These are phyloP conservation scores for Daldinia loculata DNA, from an alignment of 495 filamentous ascomycete genomes.

Conservation along the genomic window DNA sequence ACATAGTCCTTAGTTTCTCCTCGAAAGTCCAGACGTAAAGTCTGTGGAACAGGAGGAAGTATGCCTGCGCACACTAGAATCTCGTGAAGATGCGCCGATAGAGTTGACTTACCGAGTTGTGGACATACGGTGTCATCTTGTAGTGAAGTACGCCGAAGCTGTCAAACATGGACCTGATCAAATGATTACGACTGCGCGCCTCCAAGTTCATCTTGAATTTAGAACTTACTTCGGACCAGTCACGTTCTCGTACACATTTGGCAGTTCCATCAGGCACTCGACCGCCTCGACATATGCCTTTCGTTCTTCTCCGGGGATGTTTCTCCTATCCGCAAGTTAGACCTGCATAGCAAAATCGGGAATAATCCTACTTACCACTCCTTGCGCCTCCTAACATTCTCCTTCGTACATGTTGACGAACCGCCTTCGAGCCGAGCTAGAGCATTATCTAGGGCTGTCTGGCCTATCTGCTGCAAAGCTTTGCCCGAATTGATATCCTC, in stretches of 20 bases:
- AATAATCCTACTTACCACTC: slow-evolving; percentile 51
- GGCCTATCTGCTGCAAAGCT: slow-evolving; percentile 45
- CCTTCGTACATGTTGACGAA: slow-evolving; percentile 52
- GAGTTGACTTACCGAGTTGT: slow-evolving; percentile 45
- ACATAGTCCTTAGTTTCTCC: slow-evolving; percentile 49
- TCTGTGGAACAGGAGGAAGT: slow-evolving; percentile 55
- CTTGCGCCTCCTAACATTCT: slow-evolving; percentile 53
- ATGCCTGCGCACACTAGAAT: slow-evolving; percentile 30
- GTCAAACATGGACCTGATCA: slow-evolving; percentile 40
- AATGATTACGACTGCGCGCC: background rate
- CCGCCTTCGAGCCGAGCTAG: slow-evolving; percentile 47
- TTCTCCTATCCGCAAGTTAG: slow-evolving; percentile 47
- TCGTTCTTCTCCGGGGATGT: slow-evolving; percentile 51
- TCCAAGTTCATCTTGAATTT: background rate
- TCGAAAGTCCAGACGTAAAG: slow-evolving; percentile 52
- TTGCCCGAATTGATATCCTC: slow-evolving; percentile 52
- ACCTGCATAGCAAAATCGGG: background rate
- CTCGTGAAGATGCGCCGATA: background rate
- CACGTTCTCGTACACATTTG: slow-evolving; percentile 44
- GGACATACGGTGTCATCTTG: slow-evolving; percentile 47
- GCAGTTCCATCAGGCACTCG: slow-evolving; percentile 51
- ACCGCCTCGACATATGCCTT: slow-evolving; percentile 49
- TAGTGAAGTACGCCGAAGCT: slow-evolving; percentile 50
- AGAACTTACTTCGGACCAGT: slow-evolving; percentile 44
- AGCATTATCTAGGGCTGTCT: slow-evolving; percentile 48